A percentile compares a stretch with the other conserved stretches of the same genome.
Conservation (phyloP, 2,329 filamentous ascomycete species). For the Pseudocercospora musae region DNA sequence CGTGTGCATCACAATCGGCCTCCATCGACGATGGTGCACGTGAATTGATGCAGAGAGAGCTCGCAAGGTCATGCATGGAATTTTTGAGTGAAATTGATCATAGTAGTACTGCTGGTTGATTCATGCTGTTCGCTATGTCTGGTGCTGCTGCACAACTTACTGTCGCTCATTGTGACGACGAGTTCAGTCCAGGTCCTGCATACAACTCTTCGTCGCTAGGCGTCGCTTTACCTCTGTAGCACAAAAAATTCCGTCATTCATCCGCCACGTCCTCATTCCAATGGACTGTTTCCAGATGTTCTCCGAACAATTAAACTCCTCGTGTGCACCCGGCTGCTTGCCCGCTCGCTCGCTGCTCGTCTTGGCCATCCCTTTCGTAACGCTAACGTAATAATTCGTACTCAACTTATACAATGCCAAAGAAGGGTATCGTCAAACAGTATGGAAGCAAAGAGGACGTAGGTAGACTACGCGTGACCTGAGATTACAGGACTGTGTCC, state of each 20-base stretch:
- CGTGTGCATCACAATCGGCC: neutral
- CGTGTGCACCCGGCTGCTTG: slow-evolving; percentile 1
- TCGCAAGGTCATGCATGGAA: neutral
- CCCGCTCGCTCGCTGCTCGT: slow-evolving; percentile 5
- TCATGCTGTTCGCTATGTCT: slow-evolving; percentile 5
- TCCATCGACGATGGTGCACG: neutral
- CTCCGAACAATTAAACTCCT: neutral
- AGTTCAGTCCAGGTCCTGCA: neutral
- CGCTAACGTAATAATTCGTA: slow-evolving; percentile 15
- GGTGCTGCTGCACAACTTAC: neutral
- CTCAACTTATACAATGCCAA: slow-evolving; percentile 22
- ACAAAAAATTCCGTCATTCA: neutral
- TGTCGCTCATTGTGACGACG: neutral
- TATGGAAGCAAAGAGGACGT: neutral
- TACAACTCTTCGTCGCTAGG: neutral
- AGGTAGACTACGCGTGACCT: slow-evolving; percentile 22
- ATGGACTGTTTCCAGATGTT: slow-evolving; percentile 1
- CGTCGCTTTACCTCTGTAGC: neutral
- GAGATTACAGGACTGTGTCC: slow-evolving; percentile 33
- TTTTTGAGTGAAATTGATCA: neutral
- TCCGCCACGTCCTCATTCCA: neutral
- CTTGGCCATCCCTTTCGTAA: slow-evolving; percentile 14
- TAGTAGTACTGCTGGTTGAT: neutral
- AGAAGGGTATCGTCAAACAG: slow-evolving; percentile 24
- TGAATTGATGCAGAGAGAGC: neutral